phyloP scores from a whole-genome alignment of 73 alveolate genomes.

The Uronychia binucleata region DNA sequence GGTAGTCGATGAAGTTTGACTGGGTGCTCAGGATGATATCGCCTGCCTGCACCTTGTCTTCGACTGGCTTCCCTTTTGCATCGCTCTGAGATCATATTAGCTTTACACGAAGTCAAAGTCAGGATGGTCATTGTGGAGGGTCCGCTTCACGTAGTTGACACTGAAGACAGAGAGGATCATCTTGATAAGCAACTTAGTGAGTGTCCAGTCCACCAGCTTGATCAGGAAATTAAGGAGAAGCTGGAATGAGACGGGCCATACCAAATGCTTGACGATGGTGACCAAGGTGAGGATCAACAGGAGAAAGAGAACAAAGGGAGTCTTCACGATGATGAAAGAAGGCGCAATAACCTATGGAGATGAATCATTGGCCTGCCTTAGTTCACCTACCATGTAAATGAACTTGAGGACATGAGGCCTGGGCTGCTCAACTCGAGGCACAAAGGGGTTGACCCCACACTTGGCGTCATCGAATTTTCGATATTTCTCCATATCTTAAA shows the following conservation, averaged over 20 bases:
- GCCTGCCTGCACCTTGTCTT: conserved; percentile 8
- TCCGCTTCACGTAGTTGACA: neutral
- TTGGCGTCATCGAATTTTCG: conserved; percentile 43
- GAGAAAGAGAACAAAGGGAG: conserved; percentile 30
- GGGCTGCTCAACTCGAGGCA: conserved; percentile 22
- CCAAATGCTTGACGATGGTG: conserved; percentile 15
- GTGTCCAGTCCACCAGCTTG: conserved; percentile 16
- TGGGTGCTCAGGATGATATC: conserved; percentile 38
- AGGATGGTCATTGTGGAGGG: conserved; percentile 33
- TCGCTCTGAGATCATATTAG: neutral
- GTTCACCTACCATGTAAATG: conserved; percentile 11
- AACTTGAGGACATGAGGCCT: neutral
- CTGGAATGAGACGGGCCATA: conserved; percentile 6
- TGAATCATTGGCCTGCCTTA: too few species aligned
- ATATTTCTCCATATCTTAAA: conserved; percentile 51
- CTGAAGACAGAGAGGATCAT: conserved; percentile 25
- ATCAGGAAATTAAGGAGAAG: conserved; percentile 17
- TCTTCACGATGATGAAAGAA: conserved; percentile 1
- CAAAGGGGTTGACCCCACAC: conserved; percentile 54
- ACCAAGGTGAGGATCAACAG: neutral
- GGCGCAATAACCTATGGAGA: conserved; percentile 17
- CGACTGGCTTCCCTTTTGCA: conserved; percentile 18
- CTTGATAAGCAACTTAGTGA: conserved; percentile 7
- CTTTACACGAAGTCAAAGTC: conserved; percentile 45
- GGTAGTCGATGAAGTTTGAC: conserved; percentile 18